These are phyloP conservation scores for Vitis cinerea DNA, from an alignment of 164 flowering plant species.

Conservation along the genomic window DNA sequence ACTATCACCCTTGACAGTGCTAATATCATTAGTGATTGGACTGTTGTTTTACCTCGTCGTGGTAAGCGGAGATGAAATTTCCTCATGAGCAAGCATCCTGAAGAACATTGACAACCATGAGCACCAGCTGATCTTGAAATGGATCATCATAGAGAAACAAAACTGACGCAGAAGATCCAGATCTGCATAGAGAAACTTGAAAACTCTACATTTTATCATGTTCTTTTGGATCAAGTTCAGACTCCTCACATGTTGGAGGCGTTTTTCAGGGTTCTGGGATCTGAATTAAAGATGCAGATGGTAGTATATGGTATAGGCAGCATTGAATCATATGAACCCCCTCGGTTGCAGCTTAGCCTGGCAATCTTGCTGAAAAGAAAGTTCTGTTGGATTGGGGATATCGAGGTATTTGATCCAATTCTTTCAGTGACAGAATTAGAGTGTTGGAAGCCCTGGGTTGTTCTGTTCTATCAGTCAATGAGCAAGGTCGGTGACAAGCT, in stretches of 20 bases:
- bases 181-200: constrained; percentile 48
- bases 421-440: constrained; percentile 61
- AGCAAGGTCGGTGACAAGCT: constrained; percentile 62
- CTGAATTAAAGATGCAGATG: constrained; percentile 61
- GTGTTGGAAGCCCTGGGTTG: constrained; percentile 66
- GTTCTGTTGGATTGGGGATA: constrained; percentile 65
- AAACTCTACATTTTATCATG: constrained; percentile 45
- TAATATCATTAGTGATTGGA: constrained; percentile 51
- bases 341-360: constrained; percentile 72
- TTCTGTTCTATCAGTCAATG: constrained; percentile 59
- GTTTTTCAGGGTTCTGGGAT: constrained; percentile 43
- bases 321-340: constrained; percentile 64
- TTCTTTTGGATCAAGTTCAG: constrained; percentile 50
- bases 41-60: constrained; percentile 64
- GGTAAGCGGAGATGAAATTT: constrained; percentile 35
- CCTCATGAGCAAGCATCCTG: constrained; percentile 16
- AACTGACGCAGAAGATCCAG: constrained; percentile 57
- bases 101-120: constrained; percentile 44
- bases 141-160: constrained; percentile 39
- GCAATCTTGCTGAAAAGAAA: constrained; percentile 67
- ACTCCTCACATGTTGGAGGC: constrained; percentile 23
- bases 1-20: constrained; percentile 9
- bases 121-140: constrained; percentile 47
- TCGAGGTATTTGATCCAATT: constrained; percentile 84
- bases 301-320: constrained; percentile 93